Percentiles rank a stretch among this genome's conserved stretches.
phyloP scores from a whole-genome alignment of 768 basidiomycete species.

The Pleurotus salmoneostramineus region DNA sequence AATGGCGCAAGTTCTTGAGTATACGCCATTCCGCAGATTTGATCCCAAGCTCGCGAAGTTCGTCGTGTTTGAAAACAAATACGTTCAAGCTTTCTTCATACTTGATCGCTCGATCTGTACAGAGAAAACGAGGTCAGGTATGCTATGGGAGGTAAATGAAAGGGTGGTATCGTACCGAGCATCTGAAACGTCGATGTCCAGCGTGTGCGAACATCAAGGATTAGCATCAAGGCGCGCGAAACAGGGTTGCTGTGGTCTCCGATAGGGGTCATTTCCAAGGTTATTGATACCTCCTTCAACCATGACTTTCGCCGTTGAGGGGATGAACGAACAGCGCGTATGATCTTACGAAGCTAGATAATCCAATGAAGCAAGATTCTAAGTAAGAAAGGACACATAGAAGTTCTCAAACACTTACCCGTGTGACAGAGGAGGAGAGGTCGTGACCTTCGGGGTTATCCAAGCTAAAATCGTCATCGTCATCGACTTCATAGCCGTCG shows the following conservation, averaged over 20 bases:
- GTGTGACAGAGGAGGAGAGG: too few species aligned
- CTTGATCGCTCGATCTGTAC: conserved; percentile 19
- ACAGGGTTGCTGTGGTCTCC: too few species aligned
- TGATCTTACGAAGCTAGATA: conserved; percentile 20
- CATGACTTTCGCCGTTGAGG: conserved; percentile 17
- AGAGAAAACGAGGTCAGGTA: neutral
- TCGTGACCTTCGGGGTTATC: too few species aligned
- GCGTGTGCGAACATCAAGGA: conserved; percentile 25
- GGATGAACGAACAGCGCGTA: conserved; percentile 14
- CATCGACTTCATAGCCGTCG: neutral
- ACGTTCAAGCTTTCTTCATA: conserved; percentile 13
- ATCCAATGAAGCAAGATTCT: too few species aligned
- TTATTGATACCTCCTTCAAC: conserved; percentile 8
- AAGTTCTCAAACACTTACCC: too few species aligned
- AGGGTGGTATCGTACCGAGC: conserved; percentile 19
- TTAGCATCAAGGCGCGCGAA: conserved; percentile 17
- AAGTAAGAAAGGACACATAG: too few species aligned
- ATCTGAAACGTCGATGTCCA: conserved; percentile 32
- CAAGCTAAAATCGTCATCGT: neutral
- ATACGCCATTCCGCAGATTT: conserved; percentile 21
- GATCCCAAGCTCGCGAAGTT: conserved; percentile 16
- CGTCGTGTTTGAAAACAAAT: conserved; percentile 13
- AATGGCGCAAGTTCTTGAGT: conserved; percentile 16
- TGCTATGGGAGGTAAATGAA: neutral
- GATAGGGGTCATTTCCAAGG: neutral